phyloP scores from a whole-genome alignment of 495 filamentous ascomycete species.

The Aspergillus avenaceus region DNA sequence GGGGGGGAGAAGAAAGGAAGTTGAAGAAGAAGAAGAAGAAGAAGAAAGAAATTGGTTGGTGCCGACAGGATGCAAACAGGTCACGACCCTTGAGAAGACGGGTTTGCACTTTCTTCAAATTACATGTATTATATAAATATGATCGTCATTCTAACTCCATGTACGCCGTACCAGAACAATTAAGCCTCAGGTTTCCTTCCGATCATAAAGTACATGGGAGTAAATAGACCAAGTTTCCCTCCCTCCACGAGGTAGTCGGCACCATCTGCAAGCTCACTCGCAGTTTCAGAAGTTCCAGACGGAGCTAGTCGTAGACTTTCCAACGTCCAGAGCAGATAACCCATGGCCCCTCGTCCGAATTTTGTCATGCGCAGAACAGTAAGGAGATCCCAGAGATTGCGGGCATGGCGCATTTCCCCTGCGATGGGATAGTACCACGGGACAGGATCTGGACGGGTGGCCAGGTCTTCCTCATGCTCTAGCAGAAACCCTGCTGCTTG shows the following conservation, averaged over 20 bases:
- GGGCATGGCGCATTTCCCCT: not conserved
- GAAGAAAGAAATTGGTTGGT: no score
- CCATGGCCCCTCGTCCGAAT: conserved; percentile 1
- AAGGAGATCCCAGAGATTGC: conserved; percentile 1
- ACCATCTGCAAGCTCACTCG: conserved; percentile 1
- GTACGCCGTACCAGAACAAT: not conserved
- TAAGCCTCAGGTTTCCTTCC: not conserved
- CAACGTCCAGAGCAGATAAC: not conserved
- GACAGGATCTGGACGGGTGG: not conserved
- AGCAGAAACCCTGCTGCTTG: not conserved
- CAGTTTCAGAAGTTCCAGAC: conserved; percentile 1
- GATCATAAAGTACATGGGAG: conserved; percentile 1
- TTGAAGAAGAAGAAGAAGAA: no score
- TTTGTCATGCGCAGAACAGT: conserved; percentile 5
- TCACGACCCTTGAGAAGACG: no score
- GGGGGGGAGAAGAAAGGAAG: no score
- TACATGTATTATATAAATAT: no score
- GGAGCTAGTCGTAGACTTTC: not conserved
- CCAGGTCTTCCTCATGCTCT: conserved; percentile 2
- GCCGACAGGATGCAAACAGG: no score
- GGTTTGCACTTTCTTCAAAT: no score
- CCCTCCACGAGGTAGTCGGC: not conserved
- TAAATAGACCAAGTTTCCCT: not conserved
- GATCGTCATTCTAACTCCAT: not conserved
- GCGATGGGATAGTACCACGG: conserved; percentile 5